A percentile compares a stretch with the other conserved stretches of the same genome.
These are phyloP conservation scores for Ogataea zsoltii DNA, from an alignment of 805 yeast genomes.

Conservation along the genomic window DNA sequence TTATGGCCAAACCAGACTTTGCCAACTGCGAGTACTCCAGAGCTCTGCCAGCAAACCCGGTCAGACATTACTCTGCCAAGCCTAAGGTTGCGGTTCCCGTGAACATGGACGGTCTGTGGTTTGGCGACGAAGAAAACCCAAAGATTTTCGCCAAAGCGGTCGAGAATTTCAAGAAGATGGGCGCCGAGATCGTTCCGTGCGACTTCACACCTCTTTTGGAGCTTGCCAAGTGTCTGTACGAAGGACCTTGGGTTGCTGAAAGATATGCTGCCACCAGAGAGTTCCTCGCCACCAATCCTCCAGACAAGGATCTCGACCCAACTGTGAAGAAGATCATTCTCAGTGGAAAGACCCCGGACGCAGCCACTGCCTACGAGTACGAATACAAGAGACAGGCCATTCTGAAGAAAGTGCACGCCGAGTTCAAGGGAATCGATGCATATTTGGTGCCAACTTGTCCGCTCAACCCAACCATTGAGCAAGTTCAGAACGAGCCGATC, in stretches of 20 bases:
- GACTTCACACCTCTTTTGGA: slow-evolving; percentile 78
- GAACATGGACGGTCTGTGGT: slow-evolving; percentile 63
- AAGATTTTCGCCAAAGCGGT: slow-evolving; percentile 65
- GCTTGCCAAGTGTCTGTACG: slow-evolving; percentile 85
- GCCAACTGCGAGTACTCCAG: slow-evolving; percentile 80
- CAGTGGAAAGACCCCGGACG: slow-evolving; percentile 76
- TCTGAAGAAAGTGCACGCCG: slow-evolving; percentile 58
- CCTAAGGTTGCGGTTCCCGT: slow-evolving; percentile 80
- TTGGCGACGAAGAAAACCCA: slow-evolving; percentile 77
- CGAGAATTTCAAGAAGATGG: slow-evolving; percentile 47
- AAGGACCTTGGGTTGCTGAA: slow-evolving; percentile 99
- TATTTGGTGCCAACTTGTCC: slow-evolving; percentile 94
- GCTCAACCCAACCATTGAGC: slow-evolving; percentile 77
- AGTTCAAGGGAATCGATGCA: slow-evolving; percentile 66
- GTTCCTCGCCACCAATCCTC: slow-evolving; percentile 69
- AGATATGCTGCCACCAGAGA: slow-evolving; percentile 82
- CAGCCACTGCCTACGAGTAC: slow-evolving; percentile 78
- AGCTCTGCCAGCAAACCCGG: slow-evolving; percentile 65
- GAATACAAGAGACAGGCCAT: slow-evolving; percentile 88
- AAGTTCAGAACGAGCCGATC: slow-evolving; percentile 76
- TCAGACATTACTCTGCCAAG: slow-evolving; percentile 53
- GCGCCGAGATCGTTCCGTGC: slow-evolving; percentile 58
- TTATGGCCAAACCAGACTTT: slow-evolving; percentile 71
- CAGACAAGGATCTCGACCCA: slow-evolving; percentile 73
- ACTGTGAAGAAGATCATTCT: slow-evolving; percentile 75